Evolutionary conservation across 164 flowering plant species (phyloP).

Genomic region (Chloranthus sessilifolius): DNA sequence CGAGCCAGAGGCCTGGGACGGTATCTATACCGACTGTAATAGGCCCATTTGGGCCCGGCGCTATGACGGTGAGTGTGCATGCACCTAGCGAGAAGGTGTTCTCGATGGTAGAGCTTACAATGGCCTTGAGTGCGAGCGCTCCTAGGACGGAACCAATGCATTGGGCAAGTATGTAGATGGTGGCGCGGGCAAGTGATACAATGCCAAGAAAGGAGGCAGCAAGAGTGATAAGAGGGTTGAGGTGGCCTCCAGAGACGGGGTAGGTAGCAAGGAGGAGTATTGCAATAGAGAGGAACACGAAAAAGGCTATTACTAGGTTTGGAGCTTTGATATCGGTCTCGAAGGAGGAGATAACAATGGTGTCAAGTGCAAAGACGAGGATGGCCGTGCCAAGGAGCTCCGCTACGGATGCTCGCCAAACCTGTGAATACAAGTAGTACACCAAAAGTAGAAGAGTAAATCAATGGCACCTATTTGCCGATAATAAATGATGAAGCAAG

Average conservation of each 20-base stretch:
- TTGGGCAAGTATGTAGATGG: slow-evolving; percentile 46
- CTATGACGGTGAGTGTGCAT: slow-evolving; percentile 41
- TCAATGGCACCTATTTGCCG: not conserved
- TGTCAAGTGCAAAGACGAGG: slow-evolving; percentile 44
- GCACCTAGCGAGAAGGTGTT: slow-evolving; percentile 47
- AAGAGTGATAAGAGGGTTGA: slow-evolving; percentile 44
- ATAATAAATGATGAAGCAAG: too few species aligned
- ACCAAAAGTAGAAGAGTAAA: not conserved
- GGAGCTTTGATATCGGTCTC: slow-evolving; percentile 33
- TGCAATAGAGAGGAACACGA: slow-evolving; percentile 28
- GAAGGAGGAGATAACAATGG: slow-evolving; percentile 43
- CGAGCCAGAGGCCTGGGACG: slow-evolving; percentile 42
- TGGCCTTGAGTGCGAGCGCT: slow-evolving; percentile 46
- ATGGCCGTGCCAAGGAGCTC: slow-evolving; percentile 51
- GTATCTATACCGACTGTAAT: slow-evolving; percentile 30
- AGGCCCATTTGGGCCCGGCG: slow-evolving; percentile 41
- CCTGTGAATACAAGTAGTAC: slow-evolving; percentile 24
- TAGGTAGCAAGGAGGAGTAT: slow-evolving; percentile 41
- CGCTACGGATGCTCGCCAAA: slow-evolving; percentile 53
- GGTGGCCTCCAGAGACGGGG: slow-evolving; percentile 62
- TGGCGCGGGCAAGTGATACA: slow-evolving; percentile 39
- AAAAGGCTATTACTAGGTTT: slow-evolving; percentile 31
- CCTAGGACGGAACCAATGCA: slow-evolving; percentile 48
- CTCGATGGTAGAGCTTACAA: slow-evolving; percentile 28
- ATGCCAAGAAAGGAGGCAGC: slow-evolving; percentile 46